Base-by-base conservation (phyloP, 768 basidiomycete species). In the Hortiboletus campestris region DNA sequence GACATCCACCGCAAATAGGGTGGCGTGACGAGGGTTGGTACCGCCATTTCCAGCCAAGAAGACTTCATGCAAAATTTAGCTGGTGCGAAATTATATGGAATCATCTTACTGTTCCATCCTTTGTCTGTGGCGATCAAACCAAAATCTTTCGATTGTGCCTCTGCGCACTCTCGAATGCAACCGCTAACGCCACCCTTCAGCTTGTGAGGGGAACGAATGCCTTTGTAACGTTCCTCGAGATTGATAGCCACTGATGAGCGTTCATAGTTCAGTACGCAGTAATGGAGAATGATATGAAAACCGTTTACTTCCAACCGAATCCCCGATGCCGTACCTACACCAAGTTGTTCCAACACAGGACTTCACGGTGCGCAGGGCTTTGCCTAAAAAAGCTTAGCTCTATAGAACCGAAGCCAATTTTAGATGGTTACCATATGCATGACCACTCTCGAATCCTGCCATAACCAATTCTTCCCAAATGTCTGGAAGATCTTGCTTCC, bases 171-270 rank as follows among this genome's bases (percentile, higher is more conserved):
- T 17, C 88, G 78, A 0, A 86, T 78, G 63, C 88, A 89, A 19
- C 88, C 88, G 20, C 81, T 83, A 4, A 91, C 85, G 12, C 88
- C 88, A 25, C 87, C 88, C 69, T 89, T 89, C 66, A 89, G 72
- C 67, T 88, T 88, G 68, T 86, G 85, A n/a, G 85, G 86, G 6
- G 80, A 78, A 11, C 84, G 76, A 42, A 89, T 78, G 17, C 88
- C 86, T 52, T 83, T 81, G 67, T 89, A 89, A 6, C 89, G 78
- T 53, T 88, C 80, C 70, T 91, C 88, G 6, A 91, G 78, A 56
- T 80, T 75, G 38, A 89, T 77, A 0, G 89, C 89, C 55, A 91
- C 76, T 76, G 52, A n/a, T 32, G 50, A 28, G 19, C 20, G 20
- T 25, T 11, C 22, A 22, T 19, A n/a, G 42, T 31, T 56, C 29